Evolutionary conservation across 2,329 filamentous ascomycete species (phyloP).

Genomic region (Diaporthe sp.): DNA sequence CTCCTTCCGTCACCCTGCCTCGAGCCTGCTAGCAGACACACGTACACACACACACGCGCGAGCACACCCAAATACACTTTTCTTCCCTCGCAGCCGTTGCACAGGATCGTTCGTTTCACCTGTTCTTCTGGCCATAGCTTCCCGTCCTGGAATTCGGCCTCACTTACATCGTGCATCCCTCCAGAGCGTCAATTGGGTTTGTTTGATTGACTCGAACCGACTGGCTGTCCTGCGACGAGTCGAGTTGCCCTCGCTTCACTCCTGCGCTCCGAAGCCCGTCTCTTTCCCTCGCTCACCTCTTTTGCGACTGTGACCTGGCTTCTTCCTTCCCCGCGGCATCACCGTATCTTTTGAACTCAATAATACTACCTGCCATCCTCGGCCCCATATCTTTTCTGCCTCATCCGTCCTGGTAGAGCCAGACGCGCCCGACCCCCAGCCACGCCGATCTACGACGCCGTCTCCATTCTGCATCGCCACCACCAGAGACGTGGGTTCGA

Average conservation of each 20-base stretch:
- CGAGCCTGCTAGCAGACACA: not conserved
- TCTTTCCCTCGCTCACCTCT: not conserved
- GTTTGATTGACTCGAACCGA: slow-evolving; percentile 28
- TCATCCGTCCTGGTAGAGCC: slow-evolving; percentile 29
- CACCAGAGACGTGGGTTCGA: slow-evolving; percentile 31
- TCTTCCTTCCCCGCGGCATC: not conserved
- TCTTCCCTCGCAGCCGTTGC: slow-evolving; percentile 1
- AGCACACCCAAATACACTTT: slow-evolving; percentile 10
- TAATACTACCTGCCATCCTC: not conserved
- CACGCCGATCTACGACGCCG: slow-evolving; percentile 4
- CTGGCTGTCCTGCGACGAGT: not conserved
- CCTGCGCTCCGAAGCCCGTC: not conserved
- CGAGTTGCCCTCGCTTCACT: slow-evolving; percentile 5
- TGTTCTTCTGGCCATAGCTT: slow-evolving; percentile 9
- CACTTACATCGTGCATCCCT: not conserved
- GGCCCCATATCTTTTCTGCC: slow-evolving; percentile 8
- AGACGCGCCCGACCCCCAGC: slow-evolving; percentile 3
- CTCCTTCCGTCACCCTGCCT: not conserved
- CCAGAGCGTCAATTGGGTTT: slow-evolving; percentile 2
- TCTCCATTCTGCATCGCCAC: slow-evolving; percentile 28
- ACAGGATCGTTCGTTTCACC: slow-evolving; percentile 19
- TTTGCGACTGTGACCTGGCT: not conserved
- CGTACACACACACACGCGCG: not conserved
- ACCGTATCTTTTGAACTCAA: not conserved
- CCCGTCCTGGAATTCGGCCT: not conserved